Percentiles rank a stretch among this genome's conserved stretches.
These are phyloP conservation scores for Flaveria robusta DNA, from an alignment of 129 eudicot species.

Conservation along the genomic window DNA sequence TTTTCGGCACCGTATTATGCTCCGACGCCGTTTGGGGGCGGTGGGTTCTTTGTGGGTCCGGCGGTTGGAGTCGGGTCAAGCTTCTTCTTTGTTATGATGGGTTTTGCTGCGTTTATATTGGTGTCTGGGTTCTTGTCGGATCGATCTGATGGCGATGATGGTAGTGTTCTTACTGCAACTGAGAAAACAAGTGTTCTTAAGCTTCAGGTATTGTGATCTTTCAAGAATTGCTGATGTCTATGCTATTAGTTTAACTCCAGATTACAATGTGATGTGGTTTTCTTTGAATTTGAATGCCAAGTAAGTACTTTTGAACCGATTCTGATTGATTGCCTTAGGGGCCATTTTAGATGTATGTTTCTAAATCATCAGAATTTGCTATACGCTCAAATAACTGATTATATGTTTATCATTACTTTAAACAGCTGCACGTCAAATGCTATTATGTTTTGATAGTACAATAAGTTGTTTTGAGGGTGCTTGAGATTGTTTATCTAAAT, in stretches of 20 bases:
- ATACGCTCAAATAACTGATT: background rate
- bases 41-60: slow-evolving; percentile 68
- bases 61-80: slow-evolving; percentile 82
- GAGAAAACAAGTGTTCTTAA: slow-evolving; percentile 86
- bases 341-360: background rate
- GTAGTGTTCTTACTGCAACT: slow-evolving; percentile 75
- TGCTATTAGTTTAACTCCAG: background rate
- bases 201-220: slow-evolving; percentile 66
- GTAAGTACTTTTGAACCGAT: background rate
- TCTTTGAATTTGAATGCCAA: background rate
- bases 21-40: slow-evolving; percentile 82
- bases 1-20: slow-evolving; percentile 67
- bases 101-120: slow-evolving; percentile 77
- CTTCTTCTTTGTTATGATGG: slow-evolving; percentile 51
- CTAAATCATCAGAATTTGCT: background rate
- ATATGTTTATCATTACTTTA: background rate
- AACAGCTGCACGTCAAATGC: background rate
- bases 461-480: background rate
- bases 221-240: too few relatives aligned
- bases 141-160: slow-evolving; percentile 52
- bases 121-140: slow-evolving; percentile 85
- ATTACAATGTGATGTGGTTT: background rate
- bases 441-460: background rate
- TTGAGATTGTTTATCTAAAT: background rate
- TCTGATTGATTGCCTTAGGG: background rate